Evolutionary conservation across 148 eudicot species (phyloP).

Genomic region (Chenopodium suecicum): DNA sequence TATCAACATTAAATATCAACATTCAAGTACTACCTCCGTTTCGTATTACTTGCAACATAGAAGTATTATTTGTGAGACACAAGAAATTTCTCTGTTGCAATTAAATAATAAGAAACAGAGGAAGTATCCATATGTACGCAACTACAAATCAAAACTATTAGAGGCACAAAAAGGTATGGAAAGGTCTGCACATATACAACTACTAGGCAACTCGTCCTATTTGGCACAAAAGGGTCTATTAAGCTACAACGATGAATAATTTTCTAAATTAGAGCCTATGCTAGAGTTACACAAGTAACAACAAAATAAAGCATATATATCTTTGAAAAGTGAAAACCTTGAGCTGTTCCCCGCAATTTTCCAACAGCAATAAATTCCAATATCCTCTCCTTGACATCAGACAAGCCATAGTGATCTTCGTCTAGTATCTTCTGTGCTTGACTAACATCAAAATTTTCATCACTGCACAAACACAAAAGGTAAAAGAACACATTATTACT

Average conservation of each 20-base stretch:
- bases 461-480: slow-evolving; percentile 48
- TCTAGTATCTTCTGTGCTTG: slow-evolving; percentile 86
- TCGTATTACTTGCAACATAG: too few relatives aligned
- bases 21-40: too few relatives aligned
- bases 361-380: slow-evolving; percentile 97
- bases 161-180: neutral
- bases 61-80: too few relatives aligned
- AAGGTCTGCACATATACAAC: too few relatives aligned
- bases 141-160: neutral
- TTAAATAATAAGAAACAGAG: too few relatives aligned
- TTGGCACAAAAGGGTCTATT: neutral
- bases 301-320: slow-evolving; percentile 4
- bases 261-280: neutral
- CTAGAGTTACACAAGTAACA: neutral
- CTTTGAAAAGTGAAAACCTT: slow-evolving; percentile 49
- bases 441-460: slow-evolving; percentile 91
- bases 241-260: neutral
- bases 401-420: slow-evolving; percentile 98
- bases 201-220: neutral
- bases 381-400: slow-evolving; percentile 94
- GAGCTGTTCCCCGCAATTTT: slow-evolving; percentile 90
- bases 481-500: neutral
- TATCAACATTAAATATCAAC: neutral
- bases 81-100: too few relatives aligned
- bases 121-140: neutral